Evolutionary conservation across 176 grass and related monocot genomes (phyloP).

Genomic region (Tillandsia leiboldiana): DNA sequence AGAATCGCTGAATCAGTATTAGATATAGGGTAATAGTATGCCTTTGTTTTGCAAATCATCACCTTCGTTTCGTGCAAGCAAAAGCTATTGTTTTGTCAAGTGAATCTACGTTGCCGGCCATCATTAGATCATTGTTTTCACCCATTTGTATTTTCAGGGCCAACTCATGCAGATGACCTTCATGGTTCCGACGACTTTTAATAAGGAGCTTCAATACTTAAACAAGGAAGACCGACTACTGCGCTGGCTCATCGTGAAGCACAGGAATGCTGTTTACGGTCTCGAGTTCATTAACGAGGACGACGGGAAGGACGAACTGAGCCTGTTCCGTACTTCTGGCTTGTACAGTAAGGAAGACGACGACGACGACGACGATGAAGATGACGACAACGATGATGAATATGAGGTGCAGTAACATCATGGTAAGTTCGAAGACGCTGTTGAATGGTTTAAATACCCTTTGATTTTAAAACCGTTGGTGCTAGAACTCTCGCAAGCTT

Average conservation of each 20-base stretch:
- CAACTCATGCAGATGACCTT: conserved; percentile 90
- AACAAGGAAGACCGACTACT: conserved; percentile 88
- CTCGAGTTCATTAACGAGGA: conserved; percentile 75
- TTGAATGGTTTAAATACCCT: no score
- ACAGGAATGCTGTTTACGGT: conserved; percentile 60
- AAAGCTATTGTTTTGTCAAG: no score
- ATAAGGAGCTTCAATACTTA: conserved; percentile 75
- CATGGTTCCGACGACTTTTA: conserved; percentile 80
- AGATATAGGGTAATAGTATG: no score
- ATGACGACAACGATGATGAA: conserved; percentile 15
- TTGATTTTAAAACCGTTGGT: no score
- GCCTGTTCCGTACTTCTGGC: conserved; percentile 7
- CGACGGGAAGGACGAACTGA: conserved; percentile 37
- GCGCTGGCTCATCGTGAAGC: conserved; percentile 87
- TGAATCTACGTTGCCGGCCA: neutral
- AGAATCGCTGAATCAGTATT: no score
- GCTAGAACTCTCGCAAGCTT: no score
- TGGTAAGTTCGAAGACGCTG: no score
- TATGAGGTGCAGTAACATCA: neutral
- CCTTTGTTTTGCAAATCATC: no score
- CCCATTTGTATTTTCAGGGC: conserved; percentile 43
- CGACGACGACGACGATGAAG: conserved; percentile 18
- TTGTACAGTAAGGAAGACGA: conserved; percentile 11
- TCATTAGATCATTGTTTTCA: neutral
- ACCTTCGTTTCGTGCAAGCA: no score